Base-by-base conservation (phyloP, 352 stramenopile genomes). In the Phytophthora macrochlamydospora region DNA sequence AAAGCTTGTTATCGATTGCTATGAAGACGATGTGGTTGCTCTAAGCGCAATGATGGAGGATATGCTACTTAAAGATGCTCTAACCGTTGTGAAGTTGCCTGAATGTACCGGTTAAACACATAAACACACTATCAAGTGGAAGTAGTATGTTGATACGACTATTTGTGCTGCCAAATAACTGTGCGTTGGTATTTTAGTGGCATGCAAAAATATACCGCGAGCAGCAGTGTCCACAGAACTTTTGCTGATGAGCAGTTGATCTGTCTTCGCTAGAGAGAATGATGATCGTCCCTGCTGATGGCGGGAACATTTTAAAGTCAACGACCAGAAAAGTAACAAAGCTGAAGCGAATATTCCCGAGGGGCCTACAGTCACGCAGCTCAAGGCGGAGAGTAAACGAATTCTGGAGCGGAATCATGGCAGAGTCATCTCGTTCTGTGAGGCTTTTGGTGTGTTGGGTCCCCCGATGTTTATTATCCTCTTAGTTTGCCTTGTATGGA, bases 21-120 rank as follows among this genome's bases (percentile, higher is more conserved):
- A 86, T 52, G 74, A 89, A 51, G 76, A 86, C 24, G 78, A 86
- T 57, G 70, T 85, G 28, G 72, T 83, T 28, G 66, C 75, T 2
- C 59, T 87, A 50, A 79, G 69, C 51, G 50, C 75, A 9, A 81
- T 81, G 60, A 67, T 87, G 24, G 81, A 89, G 65, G 76, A 86
- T 56, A 37, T 86, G 42, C 57, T 89, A 28, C 44, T 89, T 24
- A 67, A 85, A 42, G 71, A 87, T 51, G 50, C 11, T 40, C 33
- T 71, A 3, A 38, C 51, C 18, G 13, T 44, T 12, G 13, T 44
- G 45, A 31, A 49, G 14, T 37, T 48, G 18, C 33, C 43, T 18
- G 37, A 28, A 2, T 46, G 51, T 11, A 42, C 42, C 1, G 49
- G 49, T 43, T 65, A 51, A 51, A 51, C 46, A 13, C 7, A 45